Base-by-base conservation (phyloP, 768 basidiomycete genomes). In the Kwoniella pini region DNA sequence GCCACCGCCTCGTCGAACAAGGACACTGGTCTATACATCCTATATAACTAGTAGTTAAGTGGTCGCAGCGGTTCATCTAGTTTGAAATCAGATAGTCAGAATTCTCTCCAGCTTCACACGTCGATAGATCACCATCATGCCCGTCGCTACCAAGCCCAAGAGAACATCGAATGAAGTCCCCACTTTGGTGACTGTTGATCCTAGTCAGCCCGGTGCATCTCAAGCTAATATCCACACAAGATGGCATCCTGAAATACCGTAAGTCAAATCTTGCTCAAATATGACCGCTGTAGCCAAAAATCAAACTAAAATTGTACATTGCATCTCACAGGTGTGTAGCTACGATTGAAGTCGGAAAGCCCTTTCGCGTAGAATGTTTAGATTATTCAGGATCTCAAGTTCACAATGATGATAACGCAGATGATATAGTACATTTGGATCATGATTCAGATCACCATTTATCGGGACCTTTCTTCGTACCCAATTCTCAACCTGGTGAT, bases 401-500 rank as follows among this genome's bases (percentile, higher is more conserved):
- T 1, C 9, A 7, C 49, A 69, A 69, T 36, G 57, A 62, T 39
- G 68, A 69, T 28, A 42, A 44, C 22, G 61, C 61, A 21, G 62
- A 69, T 39, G 68, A 69, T 38, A 56, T 69, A 21, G 26, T 63
- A 6, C 50, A 63, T 21, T 36, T 69, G 40, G 61, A 69, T 27
- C 68, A 64, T 49, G 65, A 67, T 33, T 49, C 31, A n/a, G 79
- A 87, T 39, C 89, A 90, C 72, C 86, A 89, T 68, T 82, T 90
- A n/a, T 85, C 86, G 4, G 89, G 89, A 0, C 88, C 88, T 0
- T 82, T 90, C 51, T 85, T 84, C 0, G 84, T 90, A 12, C 87
- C 89, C 65, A 87, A 86, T 13, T 85, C 89, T 1, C 85, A 88
- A 64, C 88, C 89, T 0, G 89, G 88, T 0, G 88, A 90, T 71